A percentile compares a stretch with the other conserved stretches of the same genome.
Conservation (phyloP, 306 rosid species). For the Alnus rubra region DNA sequence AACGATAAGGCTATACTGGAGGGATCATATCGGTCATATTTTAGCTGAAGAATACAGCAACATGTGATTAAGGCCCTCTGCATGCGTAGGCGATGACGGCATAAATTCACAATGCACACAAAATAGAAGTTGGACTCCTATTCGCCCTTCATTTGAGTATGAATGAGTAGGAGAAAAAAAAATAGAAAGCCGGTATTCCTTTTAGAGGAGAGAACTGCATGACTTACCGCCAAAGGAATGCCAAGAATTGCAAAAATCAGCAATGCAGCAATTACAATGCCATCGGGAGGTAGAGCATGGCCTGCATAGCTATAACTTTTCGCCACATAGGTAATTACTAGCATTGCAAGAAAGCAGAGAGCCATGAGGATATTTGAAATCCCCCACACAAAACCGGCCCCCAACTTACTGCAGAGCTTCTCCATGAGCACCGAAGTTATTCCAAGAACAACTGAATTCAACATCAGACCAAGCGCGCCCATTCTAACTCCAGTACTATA, state of each 20-base stretch:
- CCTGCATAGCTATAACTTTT: conserved; percentile 48
- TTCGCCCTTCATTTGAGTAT: background rate
- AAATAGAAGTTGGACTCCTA: background rate
- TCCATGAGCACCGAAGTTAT: conserved; percentile 85
- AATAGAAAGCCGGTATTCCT: background rate
- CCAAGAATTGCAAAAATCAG: conserved; percentile 76
- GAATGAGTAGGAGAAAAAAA: background rate
- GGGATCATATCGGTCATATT: background rate
- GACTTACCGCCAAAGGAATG: conserved; percentile 80
- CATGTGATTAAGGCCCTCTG: background rate
- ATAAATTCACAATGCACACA: background rate
- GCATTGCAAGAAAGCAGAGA: conserved; percentile 74
- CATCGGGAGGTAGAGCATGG: conserved; percentile 59
- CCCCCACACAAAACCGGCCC: conserved; percentile 92
- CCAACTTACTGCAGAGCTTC: conserved; percentile 82
- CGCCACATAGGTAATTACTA: conserved; percentile 68
- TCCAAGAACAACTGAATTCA: conserved; percentile 90
- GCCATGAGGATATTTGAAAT: conserved; percentile 80
- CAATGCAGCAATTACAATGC: conserved; percentile 68
- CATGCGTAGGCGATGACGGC: background rate
- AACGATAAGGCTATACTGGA: background rate
- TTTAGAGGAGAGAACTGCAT: conserved; percentile 30
- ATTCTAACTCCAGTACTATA: conserved; percentile 83
- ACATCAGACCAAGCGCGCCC: conserved; percentile 92
- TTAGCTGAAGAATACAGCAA: background rate